These are phyloP conservation scores for Linderina pennispora DNA, from an alignment of 192 early-diverging fungal species.

Conservation along the genomic window DNA sequence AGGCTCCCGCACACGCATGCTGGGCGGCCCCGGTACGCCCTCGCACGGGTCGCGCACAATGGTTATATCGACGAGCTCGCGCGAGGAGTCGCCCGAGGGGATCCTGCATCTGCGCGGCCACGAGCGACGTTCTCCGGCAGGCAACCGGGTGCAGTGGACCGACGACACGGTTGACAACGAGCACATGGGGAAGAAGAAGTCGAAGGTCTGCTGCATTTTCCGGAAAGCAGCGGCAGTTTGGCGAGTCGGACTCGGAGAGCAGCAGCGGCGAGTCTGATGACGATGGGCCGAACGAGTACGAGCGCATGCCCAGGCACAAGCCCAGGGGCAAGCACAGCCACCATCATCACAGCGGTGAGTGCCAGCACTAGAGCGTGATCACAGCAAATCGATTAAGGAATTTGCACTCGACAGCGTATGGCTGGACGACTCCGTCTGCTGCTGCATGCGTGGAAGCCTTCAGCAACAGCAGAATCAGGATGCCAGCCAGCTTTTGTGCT, in stretches of 20 bases:
- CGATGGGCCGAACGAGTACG: constrained; percentile 42
- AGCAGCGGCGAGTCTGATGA: constrained; percentile 10
- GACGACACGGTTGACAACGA: constrained; percentile 48
- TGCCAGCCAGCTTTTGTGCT: no score
- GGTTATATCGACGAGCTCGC: background rate
- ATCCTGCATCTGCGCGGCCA: background rate
- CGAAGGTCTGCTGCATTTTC: constrained; percentile 51
- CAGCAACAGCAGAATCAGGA: no score
- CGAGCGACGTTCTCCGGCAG: background rate
- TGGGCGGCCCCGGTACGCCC: background rate
- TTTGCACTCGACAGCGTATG: no score
- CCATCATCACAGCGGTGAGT: no score
- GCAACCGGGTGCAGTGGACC: constrained; percentile 43
- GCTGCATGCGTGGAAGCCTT: no score
- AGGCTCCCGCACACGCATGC: no score
- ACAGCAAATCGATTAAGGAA: no score
- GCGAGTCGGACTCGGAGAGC: constrained; percentile 47
- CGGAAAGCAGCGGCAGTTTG: constrained; percentile 33
- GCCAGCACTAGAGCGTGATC: no score
- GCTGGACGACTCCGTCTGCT: no score
- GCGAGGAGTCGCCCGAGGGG: background rate
- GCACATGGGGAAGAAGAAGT: constrained; percentile 35
- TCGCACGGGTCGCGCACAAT: background rate
- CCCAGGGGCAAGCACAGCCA: constrained; percentile 3
- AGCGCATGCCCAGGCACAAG: constrained; percentile 27